Base-by-base conservation (phyloP, 345 rosid genomes). In the Moricandia moricandioides region DNA sequence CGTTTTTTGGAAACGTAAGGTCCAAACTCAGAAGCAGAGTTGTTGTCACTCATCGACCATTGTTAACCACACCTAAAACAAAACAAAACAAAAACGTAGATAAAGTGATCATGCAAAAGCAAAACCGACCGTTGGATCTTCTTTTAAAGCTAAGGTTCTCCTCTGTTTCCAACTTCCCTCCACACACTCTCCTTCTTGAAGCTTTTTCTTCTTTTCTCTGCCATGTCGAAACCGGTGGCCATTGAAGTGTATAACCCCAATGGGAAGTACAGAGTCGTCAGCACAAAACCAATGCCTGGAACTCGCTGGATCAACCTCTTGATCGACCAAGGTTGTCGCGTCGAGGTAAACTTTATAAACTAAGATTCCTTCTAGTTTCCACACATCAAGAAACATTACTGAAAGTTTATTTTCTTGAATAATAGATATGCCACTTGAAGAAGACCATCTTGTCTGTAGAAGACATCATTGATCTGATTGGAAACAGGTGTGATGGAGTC, bases 261-360 rank as follows among this genome's bases (percentile, higher is more conserved):
- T 80, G 99, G 99, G 13, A 95, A 82, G 54, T 90, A 88, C 86
- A 87, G 99, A 83, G 97, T 95, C 9, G 84, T 95, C 24, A 92
- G 99, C 86, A 95, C 97, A 8, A 95, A 95, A 65, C 54, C 99
- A 30, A 95, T 95, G 99, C 97, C 99, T 5, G 97, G 99, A 18
- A 90, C 97, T 81, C 97, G 99, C 67, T 95, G 97, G 99, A 92
- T 95, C 82, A 89, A 95, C 67, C 96, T 95, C 87, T 72, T 95
- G 76, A 57, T 89, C 64, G 90, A 92, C 69, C 91, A 95, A 67
- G 99, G 89, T 37, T 90, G 96, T 81, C 95, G 97, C 3, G 86
- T 95, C 52, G 99, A 95, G 92, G 98, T 93, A 76, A 78, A 6
- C 13, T n/a, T 0, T 47, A 5, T n/a, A 47, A 29, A 56, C 37